phyloP scores from a whole-genome alignment of 2,329 filamentous ascomycete genomes.

The Cladosporium cucumerinum region DNA sequence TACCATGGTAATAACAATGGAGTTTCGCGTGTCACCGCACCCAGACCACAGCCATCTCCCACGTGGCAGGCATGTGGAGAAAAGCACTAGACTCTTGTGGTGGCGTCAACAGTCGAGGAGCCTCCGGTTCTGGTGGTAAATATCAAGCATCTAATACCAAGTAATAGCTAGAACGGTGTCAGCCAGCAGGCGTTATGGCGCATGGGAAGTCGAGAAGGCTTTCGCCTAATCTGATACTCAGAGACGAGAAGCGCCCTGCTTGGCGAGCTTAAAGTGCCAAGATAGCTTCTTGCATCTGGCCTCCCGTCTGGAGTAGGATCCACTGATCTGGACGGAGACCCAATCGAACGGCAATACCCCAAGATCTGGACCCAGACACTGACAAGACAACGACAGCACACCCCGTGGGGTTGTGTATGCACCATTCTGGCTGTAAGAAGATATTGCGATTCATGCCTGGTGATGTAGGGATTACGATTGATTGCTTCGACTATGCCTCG shows the following conservation, averaged over 20 bases:
- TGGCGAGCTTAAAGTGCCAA: conserved; percentile 3
- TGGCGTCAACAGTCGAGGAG: not conserved
- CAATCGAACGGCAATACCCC: not conserved
- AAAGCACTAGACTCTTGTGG: not conserved
- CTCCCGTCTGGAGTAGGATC: not conserved
- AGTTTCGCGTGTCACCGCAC: not conserved
- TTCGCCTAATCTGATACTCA: not conserved
- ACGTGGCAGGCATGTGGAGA: not conserved
- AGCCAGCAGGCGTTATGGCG: not conserved
- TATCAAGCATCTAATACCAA: not conserved
- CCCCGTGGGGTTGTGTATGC: not conserved
- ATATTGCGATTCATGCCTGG: not conserved
- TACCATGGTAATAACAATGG: not conserved
- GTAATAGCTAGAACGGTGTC: not conserved
- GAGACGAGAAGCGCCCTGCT: not conserved
- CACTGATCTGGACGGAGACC: not conserved
- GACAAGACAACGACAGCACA: not conserved
- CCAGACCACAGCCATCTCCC: not conserved
- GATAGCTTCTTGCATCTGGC: conserved; percentile 2
- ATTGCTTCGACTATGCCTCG: not conserved
- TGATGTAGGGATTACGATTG: not conserved
- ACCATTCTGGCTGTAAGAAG: not conserved
- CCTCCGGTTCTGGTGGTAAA: not conserved
- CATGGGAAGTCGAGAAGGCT: not conserved
- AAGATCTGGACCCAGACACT: not conserved